Evolutionary conservation across 805 yeast species (phyloP).

Genomic region (Metschnikowia similis): DNA sequence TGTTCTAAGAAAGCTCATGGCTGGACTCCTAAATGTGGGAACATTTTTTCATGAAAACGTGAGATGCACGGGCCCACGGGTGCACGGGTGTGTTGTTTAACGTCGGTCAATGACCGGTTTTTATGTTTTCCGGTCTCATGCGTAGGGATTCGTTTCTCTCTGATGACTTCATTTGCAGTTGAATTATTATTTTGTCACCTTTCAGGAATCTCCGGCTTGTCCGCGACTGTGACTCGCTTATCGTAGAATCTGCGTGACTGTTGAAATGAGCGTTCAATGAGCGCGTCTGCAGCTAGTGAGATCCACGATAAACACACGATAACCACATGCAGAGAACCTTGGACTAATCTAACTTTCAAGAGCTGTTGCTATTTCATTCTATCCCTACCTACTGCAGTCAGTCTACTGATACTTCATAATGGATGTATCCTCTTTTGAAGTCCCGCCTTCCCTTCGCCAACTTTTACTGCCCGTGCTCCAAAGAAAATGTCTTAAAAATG

Average conservation of each 20-base stretch:
- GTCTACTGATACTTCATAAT: background rate
- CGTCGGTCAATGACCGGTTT: background rate
- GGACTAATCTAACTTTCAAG: background rate
- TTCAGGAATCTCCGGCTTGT: too few relatives aligned
- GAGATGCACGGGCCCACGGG: background rate
- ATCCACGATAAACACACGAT: background rate
- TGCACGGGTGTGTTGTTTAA: background rate
- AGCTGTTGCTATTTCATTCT: background rate
- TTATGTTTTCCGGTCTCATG: too few relatives aligned
- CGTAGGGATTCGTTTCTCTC: too few relatives aligned
- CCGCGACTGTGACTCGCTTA: background rate
- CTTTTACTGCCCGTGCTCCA: conserved; percentile 10
- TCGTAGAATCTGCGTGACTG: background rate
- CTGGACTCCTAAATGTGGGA: background rate
- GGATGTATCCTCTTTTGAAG: background rate
- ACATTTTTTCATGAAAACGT: conserved; percentile 4
- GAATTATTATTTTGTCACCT: too few relatives aligned
- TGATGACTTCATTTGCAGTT: too few relatives aligned
- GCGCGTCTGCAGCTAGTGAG: conserved; percentile 1
- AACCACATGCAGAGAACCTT: background rate
- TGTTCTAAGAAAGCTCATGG: conserved; percentile 14
- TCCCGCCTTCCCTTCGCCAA: conserved; percentile 3
- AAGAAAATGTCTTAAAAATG: conserved; percentile 9
- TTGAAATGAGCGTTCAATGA: background rate
- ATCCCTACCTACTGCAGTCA: background rate